Conservation (phyloP, 2,329 filamentous ascomycete genomes). For the Nemania diffusa region DNA sequence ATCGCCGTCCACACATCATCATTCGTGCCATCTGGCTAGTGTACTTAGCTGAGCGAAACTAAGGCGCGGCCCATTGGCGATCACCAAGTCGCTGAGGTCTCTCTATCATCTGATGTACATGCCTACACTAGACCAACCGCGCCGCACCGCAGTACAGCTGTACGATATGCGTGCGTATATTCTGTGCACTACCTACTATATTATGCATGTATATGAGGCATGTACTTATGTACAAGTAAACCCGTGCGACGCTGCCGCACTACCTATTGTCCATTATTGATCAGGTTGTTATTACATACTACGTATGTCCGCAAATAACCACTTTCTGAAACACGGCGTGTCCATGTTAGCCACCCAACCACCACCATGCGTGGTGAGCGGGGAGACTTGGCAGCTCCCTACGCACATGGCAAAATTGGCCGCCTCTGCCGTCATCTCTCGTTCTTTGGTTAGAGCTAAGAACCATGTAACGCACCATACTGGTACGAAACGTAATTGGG, state of each 20-base stretch:
- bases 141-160: slow-evolving; percentile 20
- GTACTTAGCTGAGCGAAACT: slow-evolving; percentile 27
- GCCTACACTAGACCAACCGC: background rate
- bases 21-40: slow-evolving; percentile 27
- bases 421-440: slow-evolving; percentile 31
- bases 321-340: slow-evolving; percentile 32
- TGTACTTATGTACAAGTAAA: background rate
- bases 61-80: slow-evolving; percentile 26
- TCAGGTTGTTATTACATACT: slow-evolving; percentile 7
- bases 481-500: slow-evolving; percentile 29
- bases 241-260: background rate
- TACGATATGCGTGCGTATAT: too few relatives aligned
- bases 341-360: slow-evolving; percentile 8
- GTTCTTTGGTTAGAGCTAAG: slow-evolving; percentile 4
- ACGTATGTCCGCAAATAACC: slow-evolving; percentile 29
- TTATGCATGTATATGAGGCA: background rate
- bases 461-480: slow-evolving; percentile 29
- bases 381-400: slow-evolving; percentile 23
- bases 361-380: slow-evolving; percentile 9
- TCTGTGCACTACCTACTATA: too few relatives aligned
- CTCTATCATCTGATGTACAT: slow-evolving; percentile 25
- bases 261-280: background rate
- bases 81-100: slow-evolving; percentile 17
- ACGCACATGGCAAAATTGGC: slow-evolving; percentile 28
- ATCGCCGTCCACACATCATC: slow-evolving; percentile 3